Evolutionary conservation across 225 moss, liverwort and hornwort genomes (phyloP).

Genomic region (Neckera pumila): DNA sequence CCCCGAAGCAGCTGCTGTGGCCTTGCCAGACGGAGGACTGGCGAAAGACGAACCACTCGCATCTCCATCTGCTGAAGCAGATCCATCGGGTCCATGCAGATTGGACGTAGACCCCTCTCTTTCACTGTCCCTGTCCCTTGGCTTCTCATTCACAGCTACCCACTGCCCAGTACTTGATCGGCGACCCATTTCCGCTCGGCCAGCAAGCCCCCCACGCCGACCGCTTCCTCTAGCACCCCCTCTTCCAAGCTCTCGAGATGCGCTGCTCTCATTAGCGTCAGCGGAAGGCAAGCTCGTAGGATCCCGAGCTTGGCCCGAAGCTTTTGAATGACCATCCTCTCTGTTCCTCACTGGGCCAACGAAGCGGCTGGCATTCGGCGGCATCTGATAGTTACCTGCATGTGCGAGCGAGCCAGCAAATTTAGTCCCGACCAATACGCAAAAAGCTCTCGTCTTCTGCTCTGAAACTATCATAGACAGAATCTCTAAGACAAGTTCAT

Average conservation of each 20-base stretch:
- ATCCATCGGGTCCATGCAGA: background rate
- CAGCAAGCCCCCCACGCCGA: slow-evolving; percentile 36
- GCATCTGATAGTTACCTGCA: slow-evolving; percentile 18
- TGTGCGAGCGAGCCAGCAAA: background rate
- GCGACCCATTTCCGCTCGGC: slow-evolving; percentile 47
- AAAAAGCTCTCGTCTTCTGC: background rate
- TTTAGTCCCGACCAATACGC: background rate
- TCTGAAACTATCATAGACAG: background rate
- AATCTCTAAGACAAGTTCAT: background rate
- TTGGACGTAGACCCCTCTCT: slow-evolving; percentile 4
- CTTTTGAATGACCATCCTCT: slow-evolving; percentile 6
- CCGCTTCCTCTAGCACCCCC: slow-evolving; percentile 26
- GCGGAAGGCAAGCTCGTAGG: background rate
- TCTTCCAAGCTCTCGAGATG: slow-evolving; percentile 17
- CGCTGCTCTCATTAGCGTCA: slow-evolving; percentile 13
- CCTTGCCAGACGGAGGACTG: slow-evolving; percentile 24
- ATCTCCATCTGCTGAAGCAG: background rate
- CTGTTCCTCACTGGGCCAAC: slow-evolving; percentile 5
- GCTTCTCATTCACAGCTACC: slow-evolving; percentile 82
- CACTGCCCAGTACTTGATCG: slow-evolving; percentile 64
- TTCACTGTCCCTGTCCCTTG: slow-evolving; percentile 49
- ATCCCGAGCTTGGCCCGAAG: slow-evolving; percentile 6
- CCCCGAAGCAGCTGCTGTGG: background rate
- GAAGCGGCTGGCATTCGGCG: slow-evolving; percentile 9
- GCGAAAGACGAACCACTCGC: slow-evolving; percentile 5